Evolutionary conservation across 1,284 basidiomycete species (phyloP).

Genomic region (Malassezia yamatoensis): DNA sequence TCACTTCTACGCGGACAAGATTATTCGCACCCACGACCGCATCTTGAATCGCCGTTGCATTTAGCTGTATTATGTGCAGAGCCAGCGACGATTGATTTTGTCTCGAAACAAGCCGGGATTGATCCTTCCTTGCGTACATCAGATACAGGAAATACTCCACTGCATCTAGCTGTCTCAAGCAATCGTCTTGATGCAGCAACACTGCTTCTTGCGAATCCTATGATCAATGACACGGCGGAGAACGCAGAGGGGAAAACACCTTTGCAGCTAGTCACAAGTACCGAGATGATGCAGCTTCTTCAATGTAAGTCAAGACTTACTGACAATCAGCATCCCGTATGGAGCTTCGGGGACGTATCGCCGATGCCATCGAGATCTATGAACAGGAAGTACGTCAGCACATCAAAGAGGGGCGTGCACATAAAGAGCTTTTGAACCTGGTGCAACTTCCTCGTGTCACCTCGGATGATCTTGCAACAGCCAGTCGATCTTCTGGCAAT

Average conservation of each 20-base stretch:
- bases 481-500: slow-evolving; percentile 51
- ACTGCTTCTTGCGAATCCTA: slow-evolving; percentile 53
- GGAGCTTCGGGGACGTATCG: slow-evolving; percentile 66
- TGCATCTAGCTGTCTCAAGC: slow-evolving; percentile 75
- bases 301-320: slow-evolving; percentile 55
- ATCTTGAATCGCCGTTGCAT: slow-evolving; percentile 57
- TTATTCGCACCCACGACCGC: slow-evolving; percentile 12
- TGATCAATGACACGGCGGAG: slow-evolving; percentile 67
- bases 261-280: slow-evolving; percentile 61
- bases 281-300: slow-evolving; percentile 60
- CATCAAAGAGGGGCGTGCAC: slow-evolving; percentile 55
- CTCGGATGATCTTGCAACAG: slow-evolving; percentile 36
- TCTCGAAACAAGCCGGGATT: slow-evolving; percentile 62
- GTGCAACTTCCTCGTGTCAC: slow-evolving; percentile 25
- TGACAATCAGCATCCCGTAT: slow-evolving; percentile 61
- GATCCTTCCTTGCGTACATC: slow-evolving; percentile 39
- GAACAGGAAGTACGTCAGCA: slow-evolving; percentile 42
- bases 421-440: slow-evolving; percentile 52
- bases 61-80: slow-evolving; percentile 73
- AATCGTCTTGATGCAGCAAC: slow-evolving; percentile 64
- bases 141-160: slow-evolving; percentile 60
- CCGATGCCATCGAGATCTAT: slow-evolving; percentile 56
- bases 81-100: slow-evolving; percentile 53
- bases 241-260: slow-evolving; percentile 65
- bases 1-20: slow-evolving; percentile 39